These are phyloP conservation scores for Zanthoxylum bungeanum DNA, from an alignment of 345 rosid genomes.

Conservation along the genomic window DNA sequence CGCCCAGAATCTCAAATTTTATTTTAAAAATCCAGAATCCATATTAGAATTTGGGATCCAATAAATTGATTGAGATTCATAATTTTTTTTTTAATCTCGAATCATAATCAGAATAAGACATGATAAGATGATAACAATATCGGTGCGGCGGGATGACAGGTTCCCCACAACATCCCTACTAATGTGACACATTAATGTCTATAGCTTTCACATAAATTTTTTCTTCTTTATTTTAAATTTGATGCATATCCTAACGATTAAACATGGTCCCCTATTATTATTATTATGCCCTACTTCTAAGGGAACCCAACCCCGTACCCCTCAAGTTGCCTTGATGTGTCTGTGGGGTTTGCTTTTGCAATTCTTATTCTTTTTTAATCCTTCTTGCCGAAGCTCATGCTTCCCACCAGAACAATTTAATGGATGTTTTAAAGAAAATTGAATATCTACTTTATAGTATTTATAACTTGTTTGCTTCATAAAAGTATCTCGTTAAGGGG, in stretches of 20 bases:
- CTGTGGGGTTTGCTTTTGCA: conserved; percentile 4
- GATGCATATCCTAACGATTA: conserved; percentile 11
- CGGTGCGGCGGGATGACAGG: too few species aligned
- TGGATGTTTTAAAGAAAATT: background rate
- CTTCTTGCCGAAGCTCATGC: background rate
- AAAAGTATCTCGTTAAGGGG: too few species aligned
- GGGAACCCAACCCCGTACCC: conserved; percentile 24
- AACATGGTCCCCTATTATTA: conserved; percentile 25
- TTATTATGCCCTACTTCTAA: conserved; percentile 21
- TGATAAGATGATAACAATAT: too few species aligned
- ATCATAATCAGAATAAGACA: too few species aligned
- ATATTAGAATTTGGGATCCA: too few species aligned
- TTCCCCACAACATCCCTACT: too few species aligned
- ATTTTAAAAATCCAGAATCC: too few species aligned
- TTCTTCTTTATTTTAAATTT: background rate
- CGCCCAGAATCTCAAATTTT: too few species aligned
- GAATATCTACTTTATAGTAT: background rate
- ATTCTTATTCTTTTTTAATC: background rate
- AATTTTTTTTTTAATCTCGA: too few species aligned
- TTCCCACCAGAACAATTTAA: background rate
- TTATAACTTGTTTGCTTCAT: too few species aligned
- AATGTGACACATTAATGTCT: conserved; percentile 5
- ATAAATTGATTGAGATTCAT: too few species aligned
- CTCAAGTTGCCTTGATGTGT: conserved; percentile 4
- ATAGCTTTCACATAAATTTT: conserved; percentile 13